Base-by-base conservation (phyloP, 352 stramenopile genomes). In the Pythium sukuiense region DNA sequence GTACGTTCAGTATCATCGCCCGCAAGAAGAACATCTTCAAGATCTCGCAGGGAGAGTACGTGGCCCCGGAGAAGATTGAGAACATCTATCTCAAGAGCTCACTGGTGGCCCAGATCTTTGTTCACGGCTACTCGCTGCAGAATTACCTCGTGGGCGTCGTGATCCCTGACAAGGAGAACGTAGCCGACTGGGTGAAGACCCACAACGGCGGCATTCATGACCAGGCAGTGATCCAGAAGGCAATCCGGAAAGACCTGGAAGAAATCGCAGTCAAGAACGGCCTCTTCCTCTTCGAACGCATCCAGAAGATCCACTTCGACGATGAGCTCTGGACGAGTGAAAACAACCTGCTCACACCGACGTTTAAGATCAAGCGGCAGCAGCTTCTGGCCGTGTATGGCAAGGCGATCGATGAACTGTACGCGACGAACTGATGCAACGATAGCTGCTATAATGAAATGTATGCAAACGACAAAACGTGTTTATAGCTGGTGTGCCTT, bases 31-130 rank as follows among this genome's bases (percentile, higher is more conserved):
- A 97, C 79, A 92, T 97, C 72, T 96, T 96, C 80, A 96, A 96
- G 74, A 76, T 96, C 11, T 74, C 85, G 7, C 82, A 96, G 70
- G 96, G 94, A 45, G 96, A 99, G 76, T 99, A 99, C 74, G 83
- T 99, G 12, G 94, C 94, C 0, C 75, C 95, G 14, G 96, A 99
- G 77, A 98, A 98, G 80, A 96, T 99, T 69, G 96, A 99, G 71
- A 97, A 97, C 76, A 80, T 92, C 2, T 98, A 97, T 30, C 76
- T 77, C 49, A 96, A 95, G 62, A 91, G 75, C 67, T 72, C 79
- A 2, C 96, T 97, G 66, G 88, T 98, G 37, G 89, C 77, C 18
- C 93, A 98, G 79, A 72, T 87, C 37, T 98, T 98, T 73, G 88
- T 98, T 1, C 90, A 98, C 73, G 96, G 96, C n/a, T 93, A 98